Conservation (phyloP, 2,329 filamentous ascomycete genomes). For the Lasiodiplodia theobromae region DNA sequence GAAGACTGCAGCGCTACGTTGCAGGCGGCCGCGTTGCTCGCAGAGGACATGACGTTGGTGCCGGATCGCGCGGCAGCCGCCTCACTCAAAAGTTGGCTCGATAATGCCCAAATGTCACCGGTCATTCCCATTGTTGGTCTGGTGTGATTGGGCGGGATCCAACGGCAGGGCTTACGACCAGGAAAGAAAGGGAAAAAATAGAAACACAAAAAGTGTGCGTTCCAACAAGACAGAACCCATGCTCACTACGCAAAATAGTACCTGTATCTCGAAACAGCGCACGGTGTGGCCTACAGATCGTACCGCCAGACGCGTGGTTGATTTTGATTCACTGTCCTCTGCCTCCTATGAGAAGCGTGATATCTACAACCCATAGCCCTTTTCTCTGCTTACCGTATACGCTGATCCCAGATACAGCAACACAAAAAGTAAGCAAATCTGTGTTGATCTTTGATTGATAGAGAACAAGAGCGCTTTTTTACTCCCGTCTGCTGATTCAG, state of each 20-base stretch:
- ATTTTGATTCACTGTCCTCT: not conserved
- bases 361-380: constrained; percentile 4
- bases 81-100: constrained; percentile 10
- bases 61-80: constrained; percentile 14
- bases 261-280: not conserved
- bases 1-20: constrained; percentile 17
- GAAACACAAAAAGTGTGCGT: constrained; percentile 10
- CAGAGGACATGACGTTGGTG: constrained; percentile 17
- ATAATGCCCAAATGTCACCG: not conserved
- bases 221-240: not conserved
- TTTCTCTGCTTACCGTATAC: constrained; percentile 4
- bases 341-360: constrained; percentile 6
- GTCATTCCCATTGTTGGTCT: constrained; percentile 12
- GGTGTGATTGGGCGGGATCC: constrained; percentile 18
- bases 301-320: constrained; percentile 13
- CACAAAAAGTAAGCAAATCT: not conserved
- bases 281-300: not conserved
- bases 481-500: constrained; percentile 13
- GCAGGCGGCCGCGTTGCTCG: not conserved
- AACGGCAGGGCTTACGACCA: not conserved
- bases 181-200: constrained; percentile 7
- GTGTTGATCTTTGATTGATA: constrained; percentile 4
- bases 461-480: not conserved
- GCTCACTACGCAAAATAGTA: constrained; percentile 5
- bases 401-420: not conserved